Evolutionary conservation across 148 eudicot species (phyloP).

Genomic region (Salicornia ramosissima): DNA sequence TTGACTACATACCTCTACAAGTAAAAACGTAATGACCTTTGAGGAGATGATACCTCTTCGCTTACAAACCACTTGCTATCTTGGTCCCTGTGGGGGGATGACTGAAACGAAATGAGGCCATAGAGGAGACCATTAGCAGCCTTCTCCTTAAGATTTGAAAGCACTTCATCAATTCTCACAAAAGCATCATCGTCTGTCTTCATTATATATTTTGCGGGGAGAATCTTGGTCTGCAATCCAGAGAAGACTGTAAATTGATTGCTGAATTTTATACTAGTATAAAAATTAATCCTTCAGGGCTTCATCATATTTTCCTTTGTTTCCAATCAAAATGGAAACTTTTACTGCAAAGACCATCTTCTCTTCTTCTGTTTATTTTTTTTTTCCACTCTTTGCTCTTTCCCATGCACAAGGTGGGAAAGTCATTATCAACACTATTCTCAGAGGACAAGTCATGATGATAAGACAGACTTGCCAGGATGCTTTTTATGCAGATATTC

Average conservation of each 20-base stretch:
- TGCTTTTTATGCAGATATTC: not conserved
- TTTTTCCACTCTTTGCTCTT: not conserved
- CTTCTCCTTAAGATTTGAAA: slow-evolving; percentile 65
- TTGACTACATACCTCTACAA: not conserved
- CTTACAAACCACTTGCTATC: slow-evolving; percentile 91
- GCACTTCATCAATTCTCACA: slow-evolving; percentile 81
- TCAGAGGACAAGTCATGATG: not conserved
- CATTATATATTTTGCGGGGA: slow-evolving; percentile 84
- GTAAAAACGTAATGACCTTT: not conserved
- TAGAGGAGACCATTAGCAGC: slow-evolving; percentile 55
- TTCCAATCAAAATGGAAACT: not conserved
- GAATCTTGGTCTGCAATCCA: slow-evolving; percentile 57
- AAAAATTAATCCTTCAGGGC: not conserved
- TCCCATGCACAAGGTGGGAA: not conserved
- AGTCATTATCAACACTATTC: not conserved
- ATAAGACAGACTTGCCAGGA: not conserved
- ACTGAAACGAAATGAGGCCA: slow-evolving; percentile 73
- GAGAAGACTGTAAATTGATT: slow-evolving; percentile 12
- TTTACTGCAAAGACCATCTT: not conserved
- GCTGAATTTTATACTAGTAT: not conserved
- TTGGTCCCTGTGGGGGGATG: slow-evolving; percentile 69
- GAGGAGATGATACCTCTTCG: slow-evolving; percentile 46
- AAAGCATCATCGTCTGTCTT: slow-evolving; percentile 96
- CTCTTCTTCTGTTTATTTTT: not conserved
- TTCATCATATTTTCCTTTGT: not conserved